These are phyloP conservation scores for Aureobasidium uvarum DNA, from an alignment of 2,329 filamentous ascomycete species.

Conservation along the genomic window DNA sequence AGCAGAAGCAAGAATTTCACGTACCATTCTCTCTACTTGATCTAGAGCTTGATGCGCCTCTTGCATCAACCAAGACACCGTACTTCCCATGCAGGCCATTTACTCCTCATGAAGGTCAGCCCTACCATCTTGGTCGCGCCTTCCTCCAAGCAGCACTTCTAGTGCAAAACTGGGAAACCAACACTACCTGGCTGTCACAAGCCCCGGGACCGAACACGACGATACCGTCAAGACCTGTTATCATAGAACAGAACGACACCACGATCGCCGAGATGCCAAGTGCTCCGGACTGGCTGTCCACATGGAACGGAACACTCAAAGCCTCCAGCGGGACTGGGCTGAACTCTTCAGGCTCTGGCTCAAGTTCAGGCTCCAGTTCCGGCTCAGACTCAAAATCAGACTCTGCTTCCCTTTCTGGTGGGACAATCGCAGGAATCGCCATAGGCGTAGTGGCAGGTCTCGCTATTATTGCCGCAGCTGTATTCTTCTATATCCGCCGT, in stretches of 20 bases:
- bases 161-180: constrained; percentile 20
- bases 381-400: neutral
- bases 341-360: too few species aligned
- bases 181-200: constrained; percentile 9
- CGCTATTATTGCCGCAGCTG: neutral
- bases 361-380: neutral
- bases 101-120: neutral
- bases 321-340: too few species aligned
- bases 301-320: constrained; percentile 1
- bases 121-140: constrained; percentile 17
- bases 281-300: neutral
- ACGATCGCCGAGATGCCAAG: neutral
- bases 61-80: neutral
- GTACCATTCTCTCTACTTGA: constrained; percentile 14
- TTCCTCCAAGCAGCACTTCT: constrained; percentile 19
- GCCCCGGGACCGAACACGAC: neutral
- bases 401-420: neutral
- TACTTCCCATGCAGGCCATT: constrained; percentile 18
- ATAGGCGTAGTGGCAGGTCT: constrained; percentile 12
- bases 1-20: neutral
- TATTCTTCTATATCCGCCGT: constrained; percentile 4
- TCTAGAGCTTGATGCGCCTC: constrained; percentile 1
- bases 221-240: neutral
- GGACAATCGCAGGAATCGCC: constrained; percentile 8
- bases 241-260: neutral